Conservation (phyloP, 305 asterid species). For the Salvia sclarea region DNA sequence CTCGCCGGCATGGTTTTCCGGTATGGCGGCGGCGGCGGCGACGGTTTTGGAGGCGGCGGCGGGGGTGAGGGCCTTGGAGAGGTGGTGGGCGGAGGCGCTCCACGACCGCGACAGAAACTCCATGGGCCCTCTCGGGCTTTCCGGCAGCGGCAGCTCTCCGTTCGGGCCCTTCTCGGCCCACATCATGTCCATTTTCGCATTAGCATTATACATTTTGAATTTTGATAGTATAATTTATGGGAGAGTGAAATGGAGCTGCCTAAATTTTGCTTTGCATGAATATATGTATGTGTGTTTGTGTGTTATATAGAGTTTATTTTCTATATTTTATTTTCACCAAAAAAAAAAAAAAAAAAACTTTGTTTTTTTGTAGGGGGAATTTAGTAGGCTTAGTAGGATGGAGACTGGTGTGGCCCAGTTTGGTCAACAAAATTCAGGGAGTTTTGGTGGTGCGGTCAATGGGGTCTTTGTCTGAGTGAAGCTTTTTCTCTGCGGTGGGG, state of each 20-base stretch:
- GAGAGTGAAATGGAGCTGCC: no score
- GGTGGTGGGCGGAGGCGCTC: conserved; percentile 91
- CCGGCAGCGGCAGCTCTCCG: conserved; percentile 77
- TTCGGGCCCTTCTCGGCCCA: conserved; percentile 68
- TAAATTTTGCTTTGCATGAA: conserved; percentile 35
- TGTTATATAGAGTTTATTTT: conserved; percentile 28
- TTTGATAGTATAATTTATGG: no score
- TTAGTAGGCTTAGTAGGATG: conserved; percentile 24
- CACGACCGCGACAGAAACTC: conserved; percentile 95
- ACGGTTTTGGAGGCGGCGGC: conserved; percentile 35
- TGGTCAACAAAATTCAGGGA: conserved; percentile 36
- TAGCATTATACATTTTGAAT: conserved; percentile 20
- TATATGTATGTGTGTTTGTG: conserved; percentile 1
- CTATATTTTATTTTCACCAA: no score
- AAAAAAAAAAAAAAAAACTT: no score
- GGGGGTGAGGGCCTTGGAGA: conserved; percentile 67
- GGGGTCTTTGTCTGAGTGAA: conserved; percentile 26
- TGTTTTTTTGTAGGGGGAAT: conserved; percentile 29
- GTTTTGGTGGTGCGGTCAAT: conserved; percentile 42
- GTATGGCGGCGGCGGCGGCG: conserved; percentile 33
- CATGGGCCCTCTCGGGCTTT: conserved; percentile 96
- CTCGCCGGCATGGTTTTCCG: conserved; percentile 59
- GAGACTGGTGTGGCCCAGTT: conserved; percentile 35
- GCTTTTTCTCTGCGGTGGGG: conserved; percentile 32
- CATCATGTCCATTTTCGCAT: conserved; percentile 51